These are phyloP conservation scores for Hordeum vulgare DNA, from an alignment of 176 grass and related monocot species.

Conservation along the genomic window MorexV3_pseudomolecules_assembly NC_058523.1:561204655-561205154, in stretches of 20 bases:
- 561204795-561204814: not conserved
- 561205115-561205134: not conserved
- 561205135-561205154: not conserved
- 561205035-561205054: not conserved
- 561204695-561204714: not conserved
- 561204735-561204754: not conserved
- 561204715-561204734: not conserved
- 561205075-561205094: not conserved
- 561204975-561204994: not conserved
- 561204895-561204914: not conserved
- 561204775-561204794: not conserved
- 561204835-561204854: not conserved
- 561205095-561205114: not conserved
- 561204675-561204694: not conserved
- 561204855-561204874: not conserved
- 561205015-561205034: not conserved
- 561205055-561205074: not conserved
- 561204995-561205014: not conserved
- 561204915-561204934: conserved; percentile 10
- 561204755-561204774: not conserved
- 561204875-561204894: not conserved
- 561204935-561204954: not conserved
- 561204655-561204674: not conserved
- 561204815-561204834: not conserved
- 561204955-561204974: not conserved